These are phyloP conservation scores for Aspergillus hortae DNA, from an alignment of 2,329 filamentous ascomycete species.

Conservation along the genomic window DNA sequence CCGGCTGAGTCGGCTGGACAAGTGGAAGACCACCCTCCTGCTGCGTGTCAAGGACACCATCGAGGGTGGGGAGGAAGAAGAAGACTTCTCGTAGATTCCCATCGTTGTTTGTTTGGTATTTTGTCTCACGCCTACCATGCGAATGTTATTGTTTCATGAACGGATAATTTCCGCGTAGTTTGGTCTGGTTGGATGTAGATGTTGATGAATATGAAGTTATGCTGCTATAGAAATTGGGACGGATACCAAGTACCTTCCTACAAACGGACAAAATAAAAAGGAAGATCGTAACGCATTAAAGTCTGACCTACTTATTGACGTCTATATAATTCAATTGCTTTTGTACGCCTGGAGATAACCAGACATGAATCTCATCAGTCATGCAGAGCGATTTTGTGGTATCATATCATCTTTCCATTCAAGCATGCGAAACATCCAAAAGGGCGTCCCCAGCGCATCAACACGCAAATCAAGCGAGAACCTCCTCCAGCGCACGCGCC, in stretches of 20 bases:
- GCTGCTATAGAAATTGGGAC: no score
- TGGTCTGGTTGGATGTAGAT: neutral
- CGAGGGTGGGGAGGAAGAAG: conserved; percentile 56
- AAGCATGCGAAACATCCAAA: conserved; percentile 3
- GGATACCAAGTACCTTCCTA: neutral
- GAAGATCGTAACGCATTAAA: conserved; percentile 27
- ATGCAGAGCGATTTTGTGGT: conserved; percentile 21
- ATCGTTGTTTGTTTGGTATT: conserved; percentile 3
- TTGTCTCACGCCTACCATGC: neutral
- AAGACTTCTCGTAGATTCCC: conserved; percentile 61
- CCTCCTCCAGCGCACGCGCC: conserved; percentile 49
- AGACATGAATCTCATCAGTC: conserved; percentile 18
- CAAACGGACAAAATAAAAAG: conserved; percentile 6
- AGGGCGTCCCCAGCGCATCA: neutral
- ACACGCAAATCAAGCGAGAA: conserved; percentile 16
- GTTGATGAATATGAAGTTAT: no score
- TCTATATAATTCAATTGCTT: conserved; percentile 28
- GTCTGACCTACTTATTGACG: conserved; percentile 13
- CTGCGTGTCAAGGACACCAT: conserved; percentile 80
- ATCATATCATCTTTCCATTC: conserved; percentile 24
- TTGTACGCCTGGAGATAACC: conserved; percentile 12
- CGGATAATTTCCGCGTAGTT: neutral
- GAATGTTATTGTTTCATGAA: neutral
- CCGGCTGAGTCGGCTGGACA: conserved; percentile 88
- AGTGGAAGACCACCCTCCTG: conserved; percentile 91